A percentile compares a stretch with the other conserved stretches of the same genome.
These are phyloP conservation scores for Coffea canephora DNA, from an alignment of 257 asterid genomes.

Conservation along the genomic window DNA sequence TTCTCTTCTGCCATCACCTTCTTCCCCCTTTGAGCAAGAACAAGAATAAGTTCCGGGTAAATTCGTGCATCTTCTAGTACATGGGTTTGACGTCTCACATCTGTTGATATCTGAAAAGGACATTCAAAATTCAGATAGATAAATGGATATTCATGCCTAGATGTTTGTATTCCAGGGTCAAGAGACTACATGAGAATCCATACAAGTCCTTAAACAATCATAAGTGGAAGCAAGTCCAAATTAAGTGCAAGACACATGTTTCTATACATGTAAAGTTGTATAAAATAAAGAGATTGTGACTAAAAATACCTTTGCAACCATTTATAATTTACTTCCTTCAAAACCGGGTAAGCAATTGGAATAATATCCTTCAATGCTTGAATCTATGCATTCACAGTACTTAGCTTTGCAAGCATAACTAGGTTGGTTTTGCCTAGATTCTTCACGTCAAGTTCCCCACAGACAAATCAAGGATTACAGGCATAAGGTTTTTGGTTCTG, in stretches of 20 bases:
- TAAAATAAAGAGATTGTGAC: too few relatives aligned
- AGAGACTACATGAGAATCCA: too few relatives aligned
- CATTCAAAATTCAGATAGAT: too few relatives aligned
- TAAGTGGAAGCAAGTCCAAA: too few relatives aligned
- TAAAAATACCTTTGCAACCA: slow-evolving; percentile 37
- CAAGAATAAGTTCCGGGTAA: slow-evolving; percentile 17
- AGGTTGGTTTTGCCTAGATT: slow-evolving; percentile 10
- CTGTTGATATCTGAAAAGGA: slow-evolving; percentile 29
- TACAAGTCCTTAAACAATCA: too few relatives aligned
- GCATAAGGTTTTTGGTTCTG: slow-evolving; percentile 3
- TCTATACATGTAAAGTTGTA: too few relatives aligned
- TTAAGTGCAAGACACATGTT: too few relatives aligned
- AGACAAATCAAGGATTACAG: slow-evolving; percentile 36
- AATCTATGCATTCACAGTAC: slow-evolving; percentile 23
- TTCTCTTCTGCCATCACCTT: slow-evolving; percentile 20
- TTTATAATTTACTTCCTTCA: slow-evolving; percentile 33
- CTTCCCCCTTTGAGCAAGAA: slow-evolving; percentile 21
- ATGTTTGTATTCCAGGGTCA: too few relatives aligned
- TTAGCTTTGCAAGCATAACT: slow-evolving; percentile 31
- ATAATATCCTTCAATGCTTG: slow-evolving; percentile 18
- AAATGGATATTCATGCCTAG: too few relatives aligned
- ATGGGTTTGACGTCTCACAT: slow-evolving; percentile 18
- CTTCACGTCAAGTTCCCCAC: slow-evolving; percentile 25
- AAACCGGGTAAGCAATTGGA: slow-evolving; percentile 31
- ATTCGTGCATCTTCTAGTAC: slow-evolving; percentile 19